phyloP scores from a whole-genome alignment of 2,329 filamentous ascomycete species.

The Gremmenia infestans region DNA sequence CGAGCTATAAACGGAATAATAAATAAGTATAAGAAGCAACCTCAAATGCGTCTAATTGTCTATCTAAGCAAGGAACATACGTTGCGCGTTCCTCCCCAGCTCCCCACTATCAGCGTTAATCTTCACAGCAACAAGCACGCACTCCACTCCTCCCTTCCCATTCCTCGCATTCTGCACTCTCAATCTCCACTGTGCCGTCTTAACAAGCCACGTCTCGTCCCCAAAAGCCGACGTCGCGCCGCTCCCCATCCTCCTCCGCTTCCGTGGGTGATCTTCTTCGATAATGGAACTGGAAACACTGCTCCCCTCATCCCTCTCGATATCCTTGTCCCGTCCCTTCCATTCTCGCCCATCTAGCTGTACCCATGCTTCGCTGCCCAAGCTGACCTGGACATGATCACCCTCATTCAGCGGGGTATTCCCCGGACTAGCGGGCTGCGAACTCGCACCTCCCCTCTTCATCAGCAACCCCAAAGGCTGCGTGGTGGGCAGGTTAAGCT shows the following conservation, averaged over 20 bases:
- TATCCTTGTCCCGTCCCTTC: background rate
- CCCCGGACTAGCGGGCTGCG: constrained; percentile 60
- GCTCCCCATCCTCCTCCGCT: constrained; percentile 7
- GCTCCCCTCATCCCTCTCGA: background rate
- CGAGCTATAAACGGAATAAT: background rate
- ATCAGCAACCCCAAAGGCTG: constrained; percentile 63
- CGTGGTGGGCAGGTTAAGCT: constrained; percentile 63
- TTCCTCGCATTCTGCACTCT: constrained; percentile 50
- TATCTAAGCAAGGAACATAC: constrained; percentile 53
- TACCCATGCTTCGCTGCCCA: constrained; percentile 57
- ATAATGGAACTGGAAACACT: constrained; percentile 8
- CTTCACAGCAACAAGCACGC: constrained; percentile 70
- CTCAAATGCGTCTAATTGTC: background rate
- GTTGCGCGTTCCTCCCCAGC: constrained; percentile 57
- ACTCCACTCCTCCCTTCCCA: constrained; percentile 56
- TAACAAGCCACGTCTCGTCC: constrained; percentile 52
- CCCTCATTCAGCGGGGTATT: constrained; percentile 62
- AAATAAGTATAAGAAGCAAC: background rate
- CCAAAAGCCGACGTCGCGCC: background rate
- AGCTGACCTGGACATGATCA: constrained; percentile 59
- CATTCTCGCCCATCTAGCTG: constrained; percentile 48
- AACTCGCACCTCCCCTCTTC: constrained; percentile 56
- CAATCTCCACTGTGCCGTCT: constrained; percentile 67
- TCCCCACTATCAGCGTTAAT: constrained; percentile 67
- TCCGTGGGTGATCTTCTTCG: constrained; percentile 9